Evolutionary conservation across 2,329 filamentous ascomycete genomes (phyloP), one percentile per base, ranked within the genome.

Genomic region (Cordyceps sp.): DNA sequence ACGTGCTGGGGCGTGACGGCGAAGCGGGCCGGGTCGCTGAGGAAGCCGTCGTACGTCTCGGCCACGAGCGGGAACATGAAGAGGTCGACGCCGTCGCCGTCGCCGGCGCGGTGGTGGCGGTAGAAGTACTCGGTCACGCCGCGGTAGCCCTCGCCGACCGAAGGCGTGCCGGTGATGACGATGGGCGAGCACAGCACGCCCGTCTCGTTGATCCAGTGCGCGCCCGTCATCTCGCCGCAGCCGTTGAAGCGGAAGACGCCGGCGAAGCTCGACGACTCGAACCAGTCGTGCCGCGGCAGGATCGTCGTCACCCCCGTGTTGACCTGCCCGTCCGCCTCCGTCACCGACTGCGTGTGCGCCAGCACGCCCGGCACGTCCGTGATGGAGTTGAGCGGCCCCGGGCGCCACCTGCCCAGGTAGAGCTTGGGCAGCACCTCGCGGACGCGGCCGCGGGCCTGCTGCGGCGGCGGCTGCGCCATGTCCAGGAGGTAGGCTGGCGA

Each of bases 241-340:
- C 73, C 72, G 40, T 78, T 78, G 55, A 78, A 74, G 37, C 63
- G 61, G 50, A 74, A 75, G 30, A 66, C 43, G n/a, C 59, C 59
- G 4, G 62, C 58, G 29, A 65, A 60, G 33, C 56, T 61, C 26
- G 59, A 59, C 9, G 56, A 51, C 28, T 53, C 37, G 42, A 54
- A 53, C 61, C 62, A 67, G 29, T 59, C 46, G 5, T 41, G 28
- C 10, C 61, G 57, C 1, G 63, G 61, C 1, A 67, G 43, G 33
- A 68, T 62, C 24, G 58, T 55, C 2, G 64, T 69, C 10, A 67
- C 53, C 30, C 64, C 64, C 0, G 62, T 66, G 39, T 66, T 64
- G 37, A 64, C 51, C 18, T 48, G 40, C 6, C 44, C 43, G 25
- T 55, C 44, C 16, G 45, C 38, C 20, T 41, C 34, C n/a, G n/a